Percentiles rank a stretch among this genome's conserved stretches.
These are phyloP conservation scores for Cryptococcus sp. DNA, from an alignment of 1,284 basidiomycete species.

Conservation along the genomic window DNA sequence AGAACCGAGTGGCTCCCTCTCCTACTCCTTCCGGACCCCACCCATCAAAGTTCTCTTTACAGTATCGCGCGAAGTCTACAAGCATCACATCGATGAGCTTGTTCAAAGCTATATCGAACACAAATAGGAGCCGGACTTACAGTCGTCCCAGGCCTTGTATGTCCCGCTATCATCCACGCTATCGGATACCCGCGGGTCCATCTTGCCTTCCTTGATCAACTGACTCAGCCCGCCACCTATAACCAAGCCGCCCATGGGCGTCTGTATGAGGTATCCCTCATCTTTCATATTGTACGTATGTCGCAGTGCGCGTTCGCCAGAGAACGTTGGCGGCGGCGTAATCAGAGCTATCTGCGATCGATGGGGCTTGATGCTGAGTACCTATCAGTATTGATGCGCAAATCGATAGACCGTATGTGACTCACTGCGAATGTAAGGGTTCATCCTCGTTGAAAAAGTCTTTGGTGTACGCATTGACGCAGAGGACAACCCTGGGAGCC, in stretches of 20 bases:
- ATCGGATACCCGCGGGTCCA: slow-evolving; percentile 3
- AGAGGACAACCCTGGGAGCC: slow-evolving; percentile 18
- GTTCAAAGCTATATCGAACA: background rate
- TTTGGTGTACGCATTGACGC: slow-evolving; percentile 25
- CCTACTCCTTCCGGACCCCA: slow-evolving; percentile 30
- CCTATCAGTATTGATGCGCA: background rate
- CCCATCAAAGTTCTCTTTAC: slow-evolving; percentile 19
- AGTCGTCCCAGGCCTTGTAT: background rate
- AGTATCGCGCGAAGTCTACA: slow-evolving; percentile 22
- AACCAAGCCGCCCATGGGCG: slow-evolving; percentile 18
- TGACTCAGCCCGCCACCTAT: slow-evolving; percentile 20
- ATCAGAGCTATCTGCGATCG: slow-evolving; percentile 16
- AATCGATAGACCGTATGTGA: background rate
- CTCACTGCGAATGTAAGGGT: slow-evolving; percentile 5
- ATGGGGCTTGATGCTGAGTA: background rate
- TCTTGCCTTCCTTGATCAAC: slow-evolving; percentile 13
- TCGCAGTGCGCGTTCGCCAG: slow-evolving; percentile 16
- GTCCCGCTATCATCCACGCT: background rate
- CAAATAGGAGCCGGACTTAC: background rate
- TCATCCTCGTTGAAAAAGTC: slow-evolving; percentile 18
- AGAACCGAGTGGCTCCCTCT: slow-evolving; percentile 29
- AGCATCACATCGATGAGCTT: background rate
- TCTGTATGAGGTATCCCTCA: slow-evolving; percentile 29
- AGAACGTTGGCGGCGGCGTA: slow-evolving; percentile 32
- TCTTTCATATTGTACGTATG: slow-evolving; percentile 30